Base-by-base conservation (phyloP, 2,329 filamentous ascomycete genomes). In the Scytalidium sp. region DNA sequence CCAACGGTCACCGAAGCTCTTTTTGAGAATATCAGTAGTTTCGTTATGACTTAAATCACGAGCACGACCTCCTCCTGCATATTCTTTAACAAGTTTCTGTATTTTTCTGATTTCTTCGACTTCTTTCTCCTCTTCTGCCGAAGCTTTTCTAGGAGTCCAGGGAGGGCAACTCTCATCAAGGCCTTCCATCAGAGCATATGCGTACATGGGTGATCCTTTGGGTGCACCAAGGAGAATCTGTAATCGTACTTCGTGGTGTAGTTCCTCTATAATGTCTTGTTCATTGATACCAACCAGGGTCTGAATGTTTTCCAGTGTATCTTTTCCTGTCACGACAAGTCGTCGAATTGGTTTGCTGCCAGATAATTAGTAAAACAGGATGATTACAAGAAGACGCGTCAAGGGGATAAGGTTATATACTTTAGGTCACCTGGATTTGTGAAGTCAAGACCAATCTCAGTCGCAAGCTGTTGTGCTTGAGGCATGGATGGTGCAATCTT, bases 401-500 rank as follows among this genome's bases (percentile, higher is more conserved):
- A n/a, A n/a, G n/a, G n/a, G n/a, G n/a, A n/a, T n/a, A n/a, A n/a
- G n/a, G n/a, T n/a, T n/a, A n/a, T n/a, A n/a, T n/a, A n/a, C n/a
- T n/a, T n/a, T n/a, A n/a, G n/a, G n/a, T n/a, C n/a, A n/a, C n/a
- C n/a, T n/a, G n/a, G n/a, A n/a, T n/a, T n/a, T n/a, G n/a, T n/a
- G n/a, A n/a, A n/a, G n/a, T n/a, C n/a, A n/a, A n/a, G n/a, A n/a
- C n/a, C n/a, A n/a, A n/a, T n/a, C n/a, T n/a, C n/a, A n/a, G n/a
- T n/a, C n/a, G 40, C 40, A 20, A 48, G 40, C 15, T 3, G n/a
- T 20, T 21, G 43, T 20, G 46, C 40, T 43, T 43, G 19, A n/a
- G 39, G n/a, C 9, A 36, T 15, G 3, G 22, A 36, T 19, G 32
- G 19, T 8, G 56, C 56, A 41, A 53, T 44, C 19, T 49, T 55